A percentile compares a stretch with the other conserved stretches of the same genome.
Conservation (phyloP, 495 filamentous ascomycete species). For the Pseudomonodictys pantanalensis region DNA sequence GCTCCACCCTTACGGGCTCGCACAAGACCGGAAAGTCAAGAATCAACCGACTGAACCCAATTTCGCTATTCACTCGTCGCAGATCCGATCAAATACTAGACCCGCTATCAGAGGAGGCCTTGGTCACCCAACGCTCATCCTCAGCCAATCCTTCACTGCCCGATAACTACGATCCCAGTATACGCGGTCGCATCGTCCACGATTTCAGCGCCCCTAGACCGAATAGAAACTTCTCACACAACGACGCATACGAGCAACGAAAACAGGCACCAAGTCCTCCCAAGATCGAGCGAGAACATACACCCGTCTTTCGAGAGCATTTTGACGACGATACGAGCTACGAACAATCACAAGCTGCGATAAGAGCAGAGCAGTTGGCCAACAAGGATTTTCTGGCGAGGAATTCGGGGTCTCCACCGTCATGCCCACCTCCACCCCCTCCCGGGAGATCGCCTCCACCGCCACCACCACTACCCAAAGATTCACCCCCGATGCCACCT, state of each 20-base stretch:
- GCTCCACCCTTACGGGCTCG: neutral
- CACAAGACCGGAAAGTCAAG: constrained; percentile 52
- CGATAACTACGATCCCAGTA: constrained; percentile 78
- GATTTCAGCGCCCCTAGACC: constrained; percentile 84
- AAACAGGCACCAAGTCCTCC: constrained; percentile 33
- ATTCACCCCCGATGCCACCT: constrained; percentile 21
- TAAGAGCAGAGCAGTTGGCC: constrained; percentile 34
- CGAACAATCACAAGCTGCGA: constrained; percentile 30
- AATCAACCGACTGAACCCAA: constrained; percentile 67
- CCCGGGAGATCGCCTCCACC: constrained; percentile 26
- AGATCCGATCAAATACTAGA: constrained; percentile 50
- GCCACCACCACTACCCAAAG: constrained; percentile 31
- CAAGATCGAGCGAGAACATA: constrained; percentile 45
- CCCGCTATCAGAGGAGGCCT: constrained; percentile 32
- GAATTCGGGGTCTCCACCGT: too few relatives aligned
- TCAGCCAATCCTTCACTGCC: constrained; percentile 52
- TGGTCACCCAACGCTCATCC: constrained; percentile 26
- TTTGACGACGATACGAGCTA: constrained; percentile 56
- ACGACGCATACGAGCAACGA: constrained; percentile 34
- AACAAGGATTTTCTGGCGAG: constrained; percentile 37
- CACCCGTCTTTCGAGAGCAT: constrained; percentile 65
- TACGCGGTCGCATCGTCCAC: constrained; percentile 79
- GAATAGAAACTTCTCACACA: constrained; percentile 52
- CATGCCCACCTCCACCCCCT: constrained; percentile 13
- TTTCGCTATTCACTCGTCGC: constrained; percentile 59